Conservation (phyloP, 2,329 filamentous ascomycete genomes). For the Sporothrix phasma region DNA sequence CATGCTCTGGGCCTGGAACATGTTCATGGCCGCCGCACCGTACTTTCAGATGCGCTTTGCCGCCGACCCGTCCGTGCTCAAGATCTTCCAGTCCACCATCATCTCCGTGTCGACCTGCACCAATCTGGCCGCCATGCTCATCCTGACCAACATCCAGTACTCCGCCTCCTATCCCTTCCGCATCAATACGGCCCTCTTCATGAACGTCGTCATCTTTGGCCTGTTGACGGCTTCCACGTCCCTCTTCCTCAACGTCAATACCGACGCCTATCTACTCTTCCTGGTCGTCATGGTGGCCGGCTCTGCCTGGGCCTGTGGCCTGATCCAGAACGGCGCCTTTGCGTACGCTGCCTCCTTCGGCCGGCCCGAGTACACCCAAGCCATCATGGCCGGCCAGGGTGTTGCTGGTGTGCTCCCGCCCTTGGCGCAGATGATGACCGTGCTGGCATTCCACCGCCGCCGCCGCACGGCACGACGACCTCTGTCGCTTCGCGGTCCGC, state of each 20-base stretch:
- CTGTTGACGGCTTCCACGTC: slow-evolving; percentile 73
- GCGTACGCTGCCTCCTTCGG: slow-evolving; percentile 83
- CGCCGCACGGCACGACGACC: not conserved
- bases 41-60: slow-evolving; percentile 83
- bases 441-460: slow-evolving; percentile 47
- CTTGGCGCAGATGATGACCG: slow-evolving; percentile 75
- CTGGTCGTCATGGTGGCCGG: slow-evolving; percentile 70
- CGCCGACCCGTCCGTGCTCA: slow-evolving; percentile 57
- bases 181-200: slow-evolving; percentile 64
- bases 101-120: slow-evolving; percentile 76
- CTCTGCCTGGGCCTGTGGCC: slow-evolving; percentile 69
- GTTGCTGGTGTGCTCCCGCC: slow-evolving; percentile 85
- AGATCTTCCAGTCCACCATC: slow-evolving; percentile 84
- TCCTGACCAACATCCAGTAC: slow-evolving; percentile 71
- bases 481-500: not conserved
- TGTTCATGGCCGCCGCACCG: slow-evolving; percentile 90
- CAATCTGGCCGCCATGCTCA: slow-evolving; percentile 65
- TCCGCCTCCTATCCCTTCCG: slow-evolving; percentile 80
- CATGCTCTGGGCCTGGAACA: slow-evolving; percentile 99
- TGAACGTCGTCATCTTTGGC: slow-evolving; percentile 69
- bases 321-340: slow-evolving; percentile 91
- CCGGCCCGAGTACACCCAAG: slow-evolving; percentile 82
- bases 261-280: slow-evolving; percentile 66
- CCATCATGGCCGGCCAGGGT: slow-evolving; percentile 90
- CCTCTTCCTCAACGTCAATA: slow-evolving; percentile 50